phyloP scores from a whole-genome alignment of 1,139 yeast species.

The Taiozyma sp. region DNA sequence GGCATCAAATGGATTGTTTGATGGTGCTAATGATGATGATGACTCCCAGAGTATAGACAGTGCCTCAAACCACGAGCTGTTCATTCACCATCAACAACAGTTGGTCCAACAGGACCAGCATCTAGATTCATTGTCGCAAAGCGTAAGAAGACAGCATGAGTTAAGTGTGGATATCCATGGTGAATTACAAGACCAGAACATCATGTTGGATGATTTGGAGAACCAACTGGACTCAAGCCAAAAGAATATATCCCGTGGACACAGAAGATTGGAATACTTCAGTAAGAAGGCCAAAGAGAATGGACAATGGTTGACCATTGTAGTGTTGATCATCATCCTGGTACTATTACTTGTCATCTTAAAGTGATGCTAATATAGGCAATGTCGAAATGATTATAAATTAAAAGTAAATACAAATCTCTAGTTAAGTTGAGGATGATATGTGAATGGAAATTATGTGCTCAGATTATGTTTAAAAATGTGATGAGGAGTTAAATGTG shows the following conservation, averaged over 20 bases:
- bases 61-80: constrained; percentile 45
- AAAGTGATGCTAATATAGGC: constrained; percentile 30
- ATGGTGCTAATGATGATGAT: constrained; percentile 16
- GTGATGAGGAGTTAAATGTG: neutral
- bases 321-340: constrained; percentile 54
- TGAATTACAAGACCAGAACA: constrained; percentile 66
- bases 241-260: constrained; percentile 48
- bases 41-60: constrained; percentile 23
- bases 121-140: constrained; percentile 49
- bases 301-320: constrained; percentile 67
- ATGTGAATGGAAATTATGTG: neutral
- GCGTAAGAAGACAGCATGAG: constrained; percentile 59
- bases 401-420: neutral
- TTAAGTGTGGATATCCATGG: constrained; percentile 60
- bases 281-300: constrained; percentile 56
- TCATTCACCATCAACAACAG: constrained; percentile 65
- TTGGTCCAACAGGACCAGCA: constrained; percentile 56
- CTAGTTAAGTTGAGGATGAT: neutral
- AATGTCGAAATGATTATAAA: neutral
- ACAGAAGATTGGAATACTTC: constrained; percentile 46
- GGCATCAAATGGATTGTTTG: constrained; percentile 17
- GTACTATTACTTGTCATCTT: constrained; percentile 53
- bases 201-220: constrained; percentile 66
- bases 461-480: neutral
- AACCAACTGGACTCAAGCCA: constrained; percentile 54